phyloP scores from a whole-genome alignment of 2,329 filamentous ascomycete genomes.

The Sarocladium strictum region DNA sequence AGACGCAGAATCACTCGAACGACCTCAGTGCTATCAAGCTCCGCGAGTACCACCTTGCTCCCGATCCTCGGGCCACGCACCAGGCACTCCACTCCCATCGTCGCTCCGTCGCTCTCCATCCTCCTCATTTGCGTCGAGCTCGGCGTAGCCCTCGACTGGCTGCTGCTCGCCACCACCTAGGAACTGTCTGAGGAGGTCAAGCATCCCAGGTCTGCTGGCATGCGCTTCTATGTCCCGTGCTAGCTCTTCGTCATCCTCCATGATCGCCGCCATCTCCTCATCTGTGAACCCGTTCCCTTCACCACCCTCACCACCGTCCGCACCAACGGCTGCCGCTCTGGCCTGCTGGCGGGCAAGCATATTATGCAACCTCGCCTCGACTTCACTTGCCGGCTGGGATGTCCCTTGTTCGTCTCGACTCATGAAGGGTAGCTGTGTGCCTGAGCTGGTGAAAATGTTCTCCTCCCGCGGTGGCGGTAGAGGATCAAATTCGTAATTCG shows the following conservation, averaged over 20 bases:
- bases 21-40: not conserved
- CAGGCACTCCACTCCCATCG: slow-evolving; percentile 18
- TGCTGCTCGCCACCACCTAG: slow-evolving; percentile 16
- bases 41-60: slow-evolving; percentile 7
- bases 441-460: slow-evolving; percentile 43
- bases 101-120: slow-evolving; percentile 12
- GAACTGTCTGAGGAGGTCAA: slow-evolving; percentile 20
- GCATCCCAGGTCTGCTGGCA: slow-evolving; percentile 20
- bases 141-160: slow-evolving; percentile 10
- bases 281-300: slow-evolving; percentile 18
- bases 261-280: slow-evolving; percentile 19
- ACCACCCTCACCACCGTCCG: slow-evolving; percentile 14
- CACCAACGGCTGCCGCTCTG: slow-evolving; percentile 10
- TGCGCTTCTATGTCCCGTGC: slow-evolving; percentile 24
- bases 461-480: slow-evolving; percentile 60
- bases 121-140: slow-evolving; percentile 5
- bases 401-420: slow-evolving; percentile 33
- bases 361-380: slow-evolving; percentile 23
- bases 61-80: slow-evolving; percentile 28
- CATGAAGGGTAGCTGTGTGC: slow-evolving; percentile 22
- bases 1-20: no score
- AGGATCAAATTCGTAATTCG: slow-evolving; percentile 75
- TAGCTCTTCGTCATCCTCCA: slow-evolving; percentile 26
- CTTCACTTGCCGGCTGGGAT: slow-evolving; percentile 16
- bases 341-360: slow-evolving; percentile 19